These are phyloP conservation scores for Saccharomyces paradoxus DNA, from an alignment of 805 yeast species.

Conservation along the genomic window DNA sequence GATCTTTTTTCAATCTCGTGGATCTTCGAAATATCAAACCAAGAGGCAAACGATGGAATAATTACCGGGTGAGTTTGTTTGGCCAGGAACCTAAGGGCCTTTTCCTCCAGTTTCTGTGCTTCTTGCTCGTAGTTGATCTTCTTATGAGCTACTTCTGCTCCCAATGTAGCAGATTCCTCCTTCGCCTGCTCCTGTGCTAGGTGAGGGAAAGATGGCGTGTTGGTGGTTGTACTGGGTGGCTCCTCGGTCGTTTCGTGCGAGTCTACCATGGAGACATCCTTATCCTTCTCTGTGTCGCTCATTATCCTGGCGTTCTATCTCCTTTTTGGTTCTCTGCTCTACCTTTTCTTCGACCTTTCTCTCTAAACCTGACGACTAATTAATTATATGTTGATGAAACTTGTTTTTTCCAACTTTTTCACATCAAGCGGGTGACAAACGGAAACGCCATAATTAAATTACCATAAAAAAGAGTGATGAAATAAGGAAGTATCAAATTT, in stretches of 20 bases:
- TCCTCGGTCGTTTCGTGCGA: neutral
- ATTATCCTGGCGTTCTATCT: neutral
- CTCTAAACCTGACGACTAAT: neutral
- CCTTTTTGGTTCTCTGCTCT: neutral
- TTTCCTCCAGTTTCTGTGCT: conserved; percentile 29
- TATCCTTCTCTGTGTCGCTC: neutral
- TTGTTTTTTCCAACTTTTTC: neutral
- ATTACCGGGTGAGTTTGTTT: conserved; percentile 76
- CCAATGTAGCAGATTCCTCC: conserved; percentile 2
- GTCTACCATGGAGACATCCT: neutral
- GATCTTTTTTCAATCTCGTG: conserved; percentile 76
- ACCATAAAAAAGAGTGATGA: neutral
- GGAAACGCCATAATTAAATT: neutral
- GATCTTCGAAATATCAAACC: conserved; percentile 71
- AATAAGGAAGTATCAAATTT: neutral
- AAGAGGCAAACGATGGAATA: conserved; percentile 77
- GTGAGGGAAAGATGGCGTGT: conserved; percentile 22
- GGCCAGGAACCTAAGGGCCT: conserved; percentile 28
- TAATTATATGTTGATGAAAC: neutral
- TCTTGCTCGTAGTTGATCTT: conserved; percentile 28
- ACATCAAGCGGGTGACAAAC: neutral
- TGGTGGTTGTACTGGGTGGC: neutral
- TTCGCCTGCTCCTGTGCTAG: conserved; percentile 10
- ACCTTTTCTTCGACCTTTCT: neutral
- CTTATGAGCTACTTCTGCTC: neutral